Conservation (phyloP, 129 eudicot species). For the Pulicaria dysenterica region DNA sequence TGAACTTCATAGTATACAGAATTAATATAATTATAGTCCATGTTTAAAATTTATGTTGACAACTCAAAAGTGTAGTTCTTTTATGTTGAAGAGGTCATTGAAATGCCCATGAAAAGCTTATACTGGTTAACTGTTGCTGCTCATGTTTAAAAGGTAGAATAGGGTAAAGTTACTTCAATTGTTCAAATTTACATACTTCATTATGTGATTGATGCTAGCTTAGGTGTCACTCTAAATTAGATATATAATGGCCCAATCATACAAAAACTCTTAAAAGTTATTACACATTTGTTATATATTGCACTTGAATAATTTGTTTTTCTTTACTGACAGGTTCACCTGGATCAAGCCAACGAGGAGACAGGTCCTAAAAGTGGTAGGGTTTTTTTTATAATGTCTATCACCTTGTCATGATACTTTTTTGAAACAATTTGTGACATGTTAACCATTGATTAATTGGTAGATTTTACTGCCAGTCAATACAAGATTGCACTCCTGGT, state of each 20-base stretch:
- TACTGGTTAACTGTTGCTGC: too few species aligned
- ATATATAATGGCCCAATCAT: background rate
- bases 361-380: conserved; percentile 57
- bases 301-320: background rate
- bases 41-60: too few species aligned
- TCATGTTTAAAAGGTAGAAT: too few species aligned
- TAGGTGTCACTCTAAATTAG: conserved; percentile 10
- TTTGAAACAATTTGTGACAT: background rate
- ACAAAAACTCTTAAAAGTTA: background rate
- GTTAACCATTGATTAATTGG: conserved; percentile 10
- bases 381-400: conserved; percentile 25
- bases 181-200: background rate
- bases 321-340: conserved; percentile 49
- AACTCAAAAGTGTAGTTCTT: too few species aligned
- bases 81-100: too few species aligned
- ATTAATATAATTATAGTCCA: too few species aligned
- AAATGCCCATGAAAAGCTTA: too few species aligned
- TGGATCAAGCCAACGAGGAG: conserved; percentile 67
- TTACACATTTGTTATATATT: conserved; percentile 1
- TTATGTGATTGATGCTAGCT: background rate
- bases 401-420: conserved; percentile 5
- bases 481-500: conserved; percentile 6
- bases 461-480: background rate
- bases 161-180: too few species aligned
- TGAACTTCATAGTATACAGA: too few species aligned